Evolutionary conservation across 371 early-diverging fungal species (phyloP).

Genomic region (Parasitella parasitica): DNA sequence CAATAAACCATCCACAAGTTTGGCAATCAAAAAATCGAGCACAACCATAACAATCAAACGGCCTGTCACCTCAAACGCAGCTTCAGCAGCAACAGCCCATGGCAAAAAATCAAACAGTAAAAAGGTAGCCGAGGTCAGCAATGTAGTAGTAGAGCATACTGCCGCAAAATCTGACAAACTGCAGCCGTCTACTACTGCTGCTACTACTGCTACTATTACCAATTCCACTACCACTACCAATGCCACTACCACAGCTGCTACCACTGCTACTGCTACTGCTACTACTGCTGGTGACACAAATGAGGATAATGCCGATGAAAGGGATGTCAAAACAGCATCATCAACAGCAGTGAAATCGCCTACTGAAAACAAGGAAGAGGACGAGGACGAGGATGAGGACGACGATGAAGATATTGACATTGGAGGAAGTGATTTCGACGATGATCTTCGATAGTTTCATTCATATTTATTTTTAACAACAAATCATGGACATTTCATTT

Average conservation of each 20-base stretch:
- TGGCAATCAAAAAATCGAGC: not conserved
- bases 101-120: not conserved
- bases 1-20: not conserved
- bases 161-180: not conserved
- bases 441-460: slow-evolving; percentile 54
- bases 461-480: too few relatives aligned
- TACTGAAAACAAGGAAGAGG: not conserved
- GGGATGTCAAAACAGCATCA: not conserved
- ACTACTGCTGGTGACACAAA: not conserved
- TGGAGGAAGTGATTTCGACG: slow-evolving; percentile 65
- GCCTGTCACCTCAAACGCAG: not conserved
- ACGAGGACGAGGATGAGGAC: slow-evolving; percentile 39
- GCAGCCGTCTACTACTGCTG: not conserved
- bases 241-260: not conserved
- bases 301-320: not conserved
- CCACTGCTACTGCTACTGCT: not conserved
- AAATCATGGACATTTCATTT: too few relatives aligned
- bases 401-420: slow-evolving; percentile 68
- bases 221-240: not conserved
- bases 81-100: not conserved
- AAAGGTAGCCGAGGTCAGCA: too few relatives aligned
- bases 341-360: not conserved
- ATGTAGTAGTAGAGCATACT: slow-evolving; percentile 20
- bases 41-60: not conserved
- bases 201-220: not conserved